phyloP scores from a whole-genome alignment of 1,139 yeast species.

The Yamadazyma diddensiae region DNA sequence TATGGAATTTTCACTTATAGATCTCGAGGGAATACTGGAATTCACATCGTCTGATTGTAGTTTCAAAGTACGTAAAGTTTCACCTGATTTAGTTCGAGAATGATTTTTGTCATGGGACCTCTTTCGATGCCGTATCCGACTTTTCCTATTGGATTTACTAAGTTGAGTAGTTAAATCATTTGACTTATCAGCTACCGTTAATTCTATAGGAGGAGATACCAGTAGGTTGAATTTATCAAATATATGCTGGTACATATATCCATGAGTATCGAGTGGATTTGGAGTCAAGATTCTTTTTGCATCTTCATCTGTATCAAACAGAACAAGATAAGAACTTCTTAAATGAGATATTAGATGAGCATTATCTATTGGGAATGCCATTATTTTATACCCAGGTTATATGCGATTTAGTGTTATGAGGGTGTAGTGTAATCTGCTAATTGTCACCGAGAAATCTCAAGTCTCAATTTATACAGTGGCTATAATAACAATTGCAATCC shows the following conservation, averaged over 20 bases:
- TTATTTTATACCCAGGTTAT: constrained; percentile 7
- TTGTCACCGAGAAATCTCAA: constrained; percentile 1
- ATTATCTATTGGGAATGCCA: constrained; percentile 39
- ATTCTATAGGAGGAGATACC: constrained; percentile 36
- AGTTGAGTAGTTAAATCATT: background rate
- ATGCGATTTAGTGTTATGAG: background rate
- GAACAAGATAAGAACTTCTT: constrained; percentile 28
- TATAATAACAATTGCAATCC: background rate
- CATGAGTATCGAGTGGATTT: constrained; percentile 11
- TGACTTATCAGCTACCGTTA: constrained; percentile 8
- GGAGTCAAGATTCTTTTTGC: constrained; percentile 24
- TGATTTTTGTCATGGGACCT: background rate
- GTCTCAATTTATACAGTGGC: background rate
- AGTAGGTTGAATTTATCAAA: constrained; percentile 14
- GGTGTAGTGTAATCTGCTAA: constrained; percentile 3
- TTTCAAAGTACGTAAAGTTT: no score
- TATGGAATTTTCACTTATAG: no score
- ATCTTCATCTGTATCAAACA: constrained; percentile 26
- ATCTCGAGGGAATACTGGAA: no score
- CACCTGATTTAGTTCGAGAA: background rate
- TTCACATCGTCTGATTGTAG: no score
- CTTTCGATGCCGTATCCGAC: constrained; percentile 9
- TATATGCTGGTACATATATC: constrained; percentile 10
- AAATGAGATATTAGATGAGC: constrained; percentile 29
- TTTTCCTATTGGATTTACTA: constrained; percentile 6